These are phyloP conservation scores for Cutaneotrichosporon sp. DNA, from an alignment of 1,284 basidiomycete genomes.

Conservation along the genomic window DNA sequence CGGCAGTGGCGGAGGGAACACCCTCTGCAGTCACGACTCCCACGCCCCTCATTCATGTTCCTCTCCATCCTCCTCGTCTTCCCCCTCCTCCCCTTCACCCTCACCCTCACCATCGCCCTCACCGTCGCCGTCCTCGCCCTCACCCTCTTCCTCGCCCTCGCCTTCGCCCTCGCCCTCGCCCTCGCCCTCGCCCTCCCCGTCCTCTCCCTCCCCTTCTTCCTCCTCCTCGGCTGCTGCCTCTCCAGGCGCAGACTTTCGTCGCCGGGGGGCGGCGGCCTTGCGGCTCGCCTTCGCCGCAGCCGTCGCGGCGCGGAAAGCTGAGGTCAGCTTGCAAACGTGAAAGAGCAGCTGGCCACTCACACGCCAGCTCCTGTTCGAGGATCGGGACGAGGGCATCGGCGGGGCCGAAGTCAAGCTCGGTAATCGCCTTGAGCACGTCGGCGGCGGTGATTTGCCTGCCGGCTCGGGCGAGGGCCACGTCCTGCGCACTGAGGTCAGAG, in stretches of 20 bases:
- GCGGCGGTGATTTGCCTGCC: conserved; percentile 83
- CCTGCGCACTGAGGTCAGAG: conserved; percentile 63
- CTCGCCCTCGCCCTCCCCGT: conserved; percentile 19
- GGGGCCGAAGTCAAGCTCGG: conserved; percentile 64
- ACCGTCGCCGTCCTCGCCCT: conserved; percentile 18
- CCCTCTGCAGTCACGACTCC: too few species aligned
- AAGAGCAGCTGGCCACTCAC: conserved; percentile 50
- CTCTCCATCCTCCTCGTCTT: conserved; percentile 4
- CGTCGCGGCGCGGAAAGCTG: conserved; percentile 36
- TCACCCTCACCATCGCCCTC: conserved; percentile 13
- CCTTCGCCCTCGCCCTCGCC: conserved; percentile 20
- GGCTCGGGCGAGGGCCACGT: conserved; percentile 72
- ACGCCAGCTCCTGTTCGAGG: conserved; percentile 65
- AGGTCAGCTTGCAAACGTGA: neutral
- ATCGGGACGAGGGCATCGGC: conserved; percentile 62
- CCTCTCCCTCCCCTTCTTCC: conserved; percentile 43
- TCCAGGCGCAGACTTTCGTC: conserved; percentile 23
- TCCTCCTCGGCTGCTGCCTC: conserved; percentile 14
- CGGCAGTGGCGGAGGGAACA: too few species aligned
- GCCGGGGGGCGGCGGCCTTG: conserved; percentile 32
- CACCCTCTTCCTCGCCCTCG: conserved; percentile 23
- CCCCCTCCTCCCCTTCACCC: conserved; percentile 7
- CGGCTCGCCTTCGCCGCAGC: conserved; percentile 24
- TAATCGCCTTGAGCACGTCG: conserved; percentile 80
- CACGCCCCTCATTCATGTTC: neutral